Evolutionary conservation across 108 stramenopile genomes (phyloP), one percentile per base, ranked within the genome.

Genomic region (Skeletonema potamos): DNA sequence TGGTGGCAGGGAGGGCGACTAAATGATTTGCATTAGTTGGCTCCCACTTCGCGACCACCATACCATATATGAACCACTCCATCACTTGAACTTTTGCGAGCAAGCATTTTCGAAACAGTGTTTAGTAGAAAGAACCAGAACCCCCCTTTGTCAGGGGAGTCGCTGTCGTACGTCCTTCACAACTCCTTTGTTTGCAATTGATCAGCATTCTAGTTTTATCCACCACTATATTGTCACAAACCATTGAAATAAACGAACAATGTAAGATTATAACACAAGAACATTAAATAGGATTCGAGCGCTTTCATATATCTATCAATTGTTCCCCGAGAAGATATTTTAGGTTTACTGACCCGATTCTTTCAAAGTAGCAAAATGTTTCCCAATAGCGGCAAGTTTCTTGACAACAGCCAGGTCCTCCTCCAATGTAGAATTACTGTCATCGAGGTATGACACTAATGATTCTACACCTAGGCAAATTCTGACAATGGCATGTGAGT

Each of bases 391-490:
- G 7, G 80, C 86, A 4, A 87, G 79, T 70, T 87, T 87, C 26
- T 68, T 57, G 0, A 87, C 86, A 27, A 69, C 60, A 8, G 54
- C 17, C 13, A 68, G 54, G 68, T 87, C 86, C 55, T 87, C 84
- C 0, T 48, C 64, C 34, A 83, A 39, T 13, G 69, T 62, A 22
- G 81, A 62, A 15, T 46, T 72, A 55, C 62, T 67, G 55, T 86
- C 73, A 6, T 86, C 54, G 20, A 86, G 68, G 64, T 86, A 89
- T 1, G 68, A 74, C 27, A 77, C 32, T 54, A 89, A 60, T 4
- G 86, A 87, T 13, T 89, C 86, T 30, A 77, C 78, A 9, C 89
- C 89, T 13, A 89, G 66, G 27, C 86, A 86, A 58, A 89, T 89
- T 62, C 89, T 54, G 17, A 89, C 65, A 71, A 89, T 85, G 32